Conservation (phyloP, 805 yeast genomes). For the Metschnikowia chrysomelidarum region DNA sequence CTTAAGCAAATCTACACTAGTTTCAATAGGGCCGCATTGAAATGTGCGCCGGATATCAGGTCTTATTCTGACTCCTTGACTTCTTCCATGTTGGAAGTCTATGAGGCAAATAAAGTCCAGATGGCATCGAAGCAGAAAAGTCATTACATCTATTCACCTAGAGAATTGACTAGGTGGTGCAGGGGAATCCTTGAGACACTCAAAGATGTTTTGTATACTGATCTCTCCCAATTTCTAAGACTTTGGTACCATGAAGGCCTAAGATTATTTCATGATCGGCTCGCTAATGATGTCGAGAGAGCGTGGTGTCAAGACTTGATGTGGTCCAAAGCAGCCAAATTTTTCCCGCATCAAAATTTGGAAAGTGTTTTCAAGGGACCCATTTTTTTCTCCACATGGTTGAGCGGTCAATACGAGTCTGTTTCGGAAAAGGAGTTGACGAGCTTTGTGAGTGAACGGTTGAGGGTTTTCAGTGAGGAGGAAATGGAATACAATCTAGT, state of each 20-base stretch:
- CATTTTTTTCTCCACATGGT: constrained; percentile 72
- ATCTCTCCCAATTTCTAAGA: constrained; percentile 46
- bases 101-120: constrained; percentile 38
- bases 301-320: constrained; percentile 45
- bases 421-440: constrained; percentile 49
- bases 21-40: constrained; percentile 55
- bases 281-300: constrained; percentile 48
- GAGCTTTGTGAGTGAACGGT: constrained; percentile 58
- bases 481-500: constrained; percentile 60
- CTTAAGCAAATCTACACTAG: constrained; percentile 64
- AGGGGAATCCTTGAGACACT: constrained; percentile 65
- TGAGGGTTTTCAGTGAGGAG: constrained; percentile 75
- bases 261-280: constrained; percentile 73
- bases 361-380: constrained; percentile 43
- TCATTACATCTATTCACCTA: constrained; percentile 80
- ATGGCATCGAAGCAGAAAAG: constrained; percentile 42
- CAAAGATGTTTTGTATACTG: constrained; percentile 31
- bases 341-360: constrained; percentile 49
- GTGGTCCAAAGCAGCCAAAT: constrained; percentile 26
- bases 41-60: constrained; percentile 56
- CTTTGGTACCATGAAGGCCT: constrained; percentile 82
- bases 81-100: constrained; percentile 64
- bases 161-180: constrained; percentile 88
- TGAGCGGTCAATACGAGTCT: constrained; percentile 58
- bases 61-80: constrained; percentile 55